Percentiles rank a stretch among this genome's conserved stretches.
These are phyloP conservation scores for Pseudogymnoascus pannorum DNA, from an alignment of 2,329 filamentous ascomycete species.

Conservation along the genomic window DNA sequence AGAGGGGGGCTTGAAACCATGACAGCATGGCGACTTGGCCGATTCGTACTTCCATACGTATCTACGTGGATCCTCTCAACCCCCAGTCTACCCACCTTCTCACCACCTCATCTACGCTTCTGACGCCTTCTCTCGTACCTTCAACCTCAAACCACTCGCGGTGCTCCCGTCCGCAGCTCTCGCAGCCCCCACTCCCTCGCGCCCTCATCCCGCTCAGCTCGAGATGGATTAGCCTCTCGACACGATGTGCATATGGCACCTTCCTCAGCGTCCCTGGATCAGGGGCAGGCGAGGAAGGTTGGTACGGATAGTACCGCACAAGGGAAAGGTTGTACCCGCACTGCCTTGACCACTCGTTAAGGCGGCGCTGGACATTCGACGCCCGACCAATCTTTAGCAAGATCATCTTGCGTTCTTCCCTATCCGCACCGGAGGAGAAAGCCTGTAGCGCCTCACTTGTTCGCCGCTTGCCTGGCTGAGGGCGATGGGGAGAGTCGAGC, in stretches of 20 bases:
- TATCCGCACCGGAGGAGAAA: conserved; percentile 29
- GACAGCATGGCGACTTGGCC: not conserved
- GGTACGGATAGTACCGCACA: conserved; percentile 85
- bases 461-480: conserved; percentile 23
- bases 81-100: conserved; percentile 77
- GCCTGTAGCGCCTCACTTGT: conserved; percentile 18
- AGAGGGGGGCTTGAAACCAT: not conserved
- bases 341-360: conserved; percentile 90
- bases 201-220: conserved; percentile 61
- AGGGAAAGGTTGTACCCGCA: conserved; percentile 85
- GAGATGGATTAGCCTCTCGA: conserved; percentile 84
- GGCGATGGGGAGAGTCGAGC: conserved; percentile 43
- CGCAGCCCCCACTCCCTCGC: conserved; percentile 57
- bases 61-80: conserved; percentile 12
- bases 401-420: conserved; percentile 47
- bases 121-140: conserved; percentile 62
- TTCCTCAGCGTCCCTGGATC: conserved; percentile 48
- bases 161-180: conserved; percentile 75
- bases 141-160: conserved; percentile 93
- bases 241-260: conserved; percentile 77
- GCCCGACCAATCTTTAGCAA: conserved; percentile 61
- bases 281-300: conserved; percentile 31
- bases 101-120: conserved; percentile 63
- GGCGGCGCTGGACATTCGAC: conserved; percentile 78
- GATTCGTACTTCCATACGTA: no score